Percentiles rank a stretch among this genome's conserved stretches.
Evolutionary conservation across 2,329 filamentous ascomycete genomes (phyloP).

Genomic region (Boeremia lycopersici): DNA sequence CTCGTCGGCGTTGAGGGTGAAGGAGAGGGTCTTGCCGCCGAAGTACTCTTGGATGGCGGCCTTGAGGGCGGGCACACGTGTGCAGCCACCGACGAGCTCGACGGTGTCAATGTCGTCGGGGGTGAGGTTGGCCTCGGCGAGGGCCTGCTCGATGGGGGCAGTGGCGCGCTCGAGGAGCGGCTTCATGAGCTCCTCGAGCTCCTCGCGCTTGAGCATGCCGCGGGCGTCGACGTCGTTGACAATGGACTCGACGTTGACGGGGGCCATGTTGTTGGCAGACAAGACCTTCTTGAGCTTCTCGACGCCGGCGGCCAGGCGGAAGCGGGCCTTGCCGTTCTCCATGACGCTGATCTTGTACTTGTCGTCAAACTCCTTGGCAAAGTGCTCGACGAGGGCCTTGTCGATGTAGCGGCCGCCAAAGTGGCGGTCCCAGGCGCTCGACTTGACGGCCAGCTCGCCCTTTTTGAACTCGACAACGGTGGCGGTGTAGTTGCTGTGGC

Average conservation of each 20-base stretch:
- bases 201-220: conserved; percentile 87
- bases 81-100: conserved; percentile 93
- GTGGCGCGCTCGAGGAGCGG: conserved; percentile 78
- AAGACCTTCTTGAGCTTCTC: conserved; percentile 99
- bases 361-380: conserved; percentile 93
- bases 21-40: conserved; percentile 84
- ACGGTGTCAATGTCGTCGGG: conserved; percentile 90
- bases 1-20: conserved; percentile 98
- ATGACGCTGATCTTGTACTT: conserved; percentile 98
- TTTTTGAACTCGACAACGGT: conserved; percentile 97
- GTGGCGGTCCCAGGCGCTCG: conserved; percentile 91
- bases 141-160: conserved; percentile 82
- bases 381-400: conserved; percentile 91
- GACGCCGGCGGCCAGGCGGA: conserved; percentile 83
- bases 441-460: conserved; percentile 92
- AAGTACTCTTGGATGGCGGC: conserved; percentile 89
- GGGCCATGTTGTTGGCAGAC: conserved; percentile 90
- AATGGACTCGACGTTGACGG: conserved; percentile 94
- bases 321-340: conserved; percentile 85
- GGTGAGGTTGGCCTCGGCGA: conserved; percentile 90
- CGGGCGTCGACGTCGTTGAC: conserved; percentile 98
- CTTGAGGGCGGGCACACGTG: conserved; percentile 92
- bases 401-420: conserved; percentile 98
- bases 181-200: conserved; percentile 89
- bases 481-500: conserved; percentile 93